Evolutionary conservation across 2,329 filamentous ascomycete species (phyloP), one percentile per base, ranked within the genome.

Genomic region (Bisporella sp.): DNA sequence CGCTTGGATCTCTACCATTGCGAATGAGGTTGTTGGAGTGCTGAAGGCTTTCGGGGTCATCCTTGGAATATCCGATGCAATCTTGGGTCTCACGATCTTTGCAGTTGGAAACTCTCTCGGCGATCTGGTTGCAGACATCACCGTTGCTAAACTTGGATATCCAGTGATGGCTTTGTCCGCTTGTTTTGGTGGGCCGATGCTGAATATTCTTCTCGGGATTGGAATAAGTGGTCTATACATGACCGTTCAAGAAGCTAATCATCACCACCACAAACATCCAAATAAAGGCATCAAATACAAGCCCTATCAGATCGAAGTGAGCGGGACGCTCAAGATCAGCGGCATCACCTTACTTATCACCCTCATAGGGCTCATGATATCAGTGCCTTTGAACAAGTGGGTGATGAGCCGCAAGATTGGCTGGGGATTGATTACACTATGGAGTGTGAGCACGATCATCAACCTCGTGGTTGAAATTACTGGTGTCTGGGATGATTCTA

Each of bases 161-260:
- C 93, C 93, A 0, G 90, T 99, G 55, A 99, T 99, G 93, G 93
- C 93, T 39, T 63, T 85, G 40, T 91, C 88, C 33, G 93, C 93
- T 4, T 99, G 93, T 66, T 96, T 99, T 66, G 93, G 93, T n/a
- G 95, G 93, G 0, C 93, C 93, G 0, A 92, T 99, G 89, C 79
- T 99, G 40, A 99, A 99, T 62, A 99, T 99, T 55, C 73, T 99
- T 0, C 79, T 99, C 4, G 93, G 93, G 0, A 91, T 99, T 47
- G 93, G 93, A n/a, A 74, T 97, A 4, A 87, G 87, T 30, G 93
- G 93, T 12, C 78, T 89, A 39, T 95, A 91, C 65, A 93, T 96
- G 78, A 91, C 88, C 50, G 75, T 95, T 12, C 77, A 78, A 49
- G 77, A 81, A 32, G 86, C 85, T 13, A 79, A 85, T 59, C 75